Percentiles rank a stretch among this genome's conserved stretches.
Evolutionary conservation across 768 basidiomycete species (phyloP).

Genomic region (Podaxis mareebaensis): DNA sequence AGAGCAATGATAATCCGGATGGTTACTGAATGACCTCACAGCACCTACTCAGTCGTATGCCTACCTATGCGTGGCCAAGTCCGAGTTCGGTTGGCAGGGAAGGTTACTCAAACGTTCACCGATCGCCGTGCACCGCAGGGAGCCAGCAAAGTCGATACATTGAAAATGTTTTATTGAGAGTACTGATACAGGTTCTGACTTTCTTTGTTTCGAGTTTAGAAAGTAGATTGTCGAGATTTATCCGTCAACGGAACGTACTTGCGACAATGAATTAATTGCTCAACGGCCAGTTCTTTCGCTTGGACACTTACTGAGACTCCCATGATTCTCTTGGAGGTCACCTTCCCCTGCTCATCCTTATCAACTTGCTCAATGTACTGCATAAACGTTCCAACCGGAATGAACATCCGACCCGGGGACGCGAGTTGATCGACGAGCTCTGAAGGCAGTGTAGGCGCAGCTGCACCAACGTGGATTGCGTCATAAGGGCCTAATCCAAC

Average conservation of each 20-base stretch:
- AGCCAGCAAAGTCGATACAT: too few relatives aligned
- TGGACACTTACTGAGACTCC: conserved; percentile 70
- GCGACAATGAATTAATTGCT: background rate
- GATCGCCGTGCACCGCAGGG: too few relatives aligned
- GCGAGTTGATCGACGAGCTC: conserved; percentile 78
- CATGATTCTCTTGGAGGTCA: conserved; percentile 69
- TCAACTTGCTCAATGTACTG: conserved; percentile 78
- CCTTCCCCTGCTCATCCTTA: conserved; percentile 68
- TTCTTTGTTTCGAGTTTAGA: background rate
- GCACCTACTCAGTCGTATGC: too few relatives aligned
- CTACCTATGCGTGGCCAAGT: too few relatives aligned
- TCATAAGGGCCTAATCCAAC: conserved; percentile 60
- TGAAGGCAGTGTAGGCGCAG: conserved; percentile 72
- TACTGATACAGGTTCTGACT: background rate
- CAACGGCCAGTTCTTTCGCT: background rate
- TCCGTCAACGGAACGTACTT: conserved; percentile 23
- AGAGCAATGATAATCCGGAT: too few relatives aligned
- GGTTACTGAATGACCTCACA: too few relatives aligned
- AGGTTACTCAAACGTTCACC: too few relatives aligned
- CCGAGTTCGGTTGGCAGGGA: too few relatives aligned
- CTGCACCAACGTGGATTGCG: conserved; percentile 94
- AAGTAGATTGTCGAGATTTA: conserved; percentile 13
- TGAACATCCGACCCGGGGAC: conserved; percentile 82
- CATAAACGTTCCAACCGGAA: conserved; percentile 72
- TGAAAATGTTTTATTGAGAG: too few relatives aligned